These are phyloP conservation scores for Geotrichum carabidarum DNA, from an alignment of 1,139 yeast genomes.

Conservation along the genomic window DNA sequence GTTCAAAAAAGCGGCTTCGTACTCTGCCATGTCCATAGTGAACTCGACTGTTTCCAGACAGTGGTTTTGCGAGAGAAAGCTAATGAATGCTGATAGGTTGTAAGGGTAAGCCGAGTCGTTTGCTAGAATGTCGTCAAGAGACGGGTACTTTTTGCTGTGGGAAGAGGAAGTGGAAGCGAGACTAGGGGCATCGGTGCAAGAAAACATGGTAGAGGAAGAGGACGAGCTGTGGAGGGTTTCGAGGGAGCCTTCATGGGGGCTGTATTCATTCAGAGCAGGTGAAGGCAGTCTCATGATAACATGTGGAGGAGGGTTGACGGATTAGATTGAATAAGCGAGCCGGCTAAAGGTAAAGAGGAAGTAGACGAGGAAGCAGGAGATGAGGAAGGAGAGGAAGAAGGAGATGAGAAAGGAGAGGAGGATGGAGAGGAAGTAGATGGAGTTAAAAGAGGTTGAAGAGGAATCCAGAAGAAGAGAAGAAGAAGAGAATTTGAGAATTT, in stretches of 20 bases:
- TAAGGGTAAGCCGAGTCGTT: conserved; percentile 31
- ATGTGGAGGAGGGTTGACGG: background rate
- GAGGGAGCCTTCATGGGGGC: background rate
- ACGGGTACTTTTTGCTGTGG: conserved; percentile 22
- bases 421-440: background rate
- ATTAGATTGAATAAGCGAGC: background rate
- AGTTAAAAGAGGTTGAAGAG: background rate
- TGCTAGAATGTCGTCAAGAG: conserved; percentile 31
- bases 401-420: background rate
- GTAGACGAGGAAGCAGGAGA: background rate
- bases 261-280: background rate
- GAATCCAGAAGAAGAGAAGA: too few species aligned
- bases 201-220: conserved; percentile 1
- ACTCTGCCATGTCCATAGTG: conserved; percentile 32
- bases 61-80: conserved; percentile 34
- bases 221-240: background rate
- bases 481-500: too few species aligned
- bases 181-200: background rate
- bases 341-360: background rate
- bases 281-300: background rate
- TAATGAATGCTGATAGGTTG: conserved; percentile 30
- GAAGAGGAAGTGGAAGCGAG: background rate
- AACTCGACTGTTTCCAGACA: conserved; percentile 38
- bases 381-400: background rate
- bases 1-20: conserved; percentile 18